Evolutionary conservation across 805 yeast genomes (phyloP).

Genomic region (Nakazawaea ernobii): DNA sequence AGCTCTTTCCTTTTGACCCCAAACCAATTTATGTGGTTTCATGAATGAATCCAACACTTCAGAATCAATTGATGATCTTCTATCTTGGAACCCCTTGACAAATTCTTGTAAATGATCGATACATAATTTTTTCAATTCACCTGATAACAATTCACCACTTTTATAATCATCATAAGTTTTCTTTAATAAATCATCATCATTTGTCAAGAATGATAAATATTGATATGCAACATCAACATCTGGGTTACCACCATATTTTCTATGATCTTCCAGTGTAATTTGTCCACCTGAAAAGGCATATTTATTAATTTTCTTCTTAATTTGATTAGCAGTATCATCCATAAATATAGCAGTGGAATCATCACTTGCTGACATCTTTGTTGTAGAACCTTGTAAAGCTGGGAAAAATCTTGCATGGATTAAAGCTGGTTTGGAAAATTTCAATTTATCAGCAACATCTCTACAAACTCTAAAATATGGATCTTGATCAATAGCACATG

Average conservation of each 20-base stretch:
- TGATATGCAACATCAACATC: constrained; percentile 95
- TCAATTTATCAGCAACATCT: constrained; percentile 93
- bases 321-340: constrained; percentile 91
- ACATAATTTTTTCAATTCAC: constrained; percentile 89
- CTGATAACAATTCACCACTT: constrained; percentile 79
- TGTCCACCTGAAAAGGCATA: constrained; percentile 96
- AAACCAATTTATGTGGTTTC: constrained; percentile 76
- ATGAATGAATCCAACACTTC: constrained; percentile 60
- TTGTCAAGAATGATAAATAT: constrained; percentile 81
- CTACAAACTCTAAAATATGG: constrained; percentile 97
- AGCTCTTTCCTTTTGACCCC: constrained; percentile 68
- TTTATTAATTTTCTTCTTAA: constrained; percentile 91
- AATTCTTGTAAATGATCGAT: constrained; percentile 74
- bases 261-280: constrained; percentile 83
- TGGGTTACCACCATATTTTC: constrained; percentile 86
- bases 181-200: constrained; percentile 77
- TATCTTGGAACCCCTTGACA: constrained; percentile 76
- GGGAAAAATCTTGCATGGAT: constrained; percentile 96
- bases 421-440: constrained; percentile 85
- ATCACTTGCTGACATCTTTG: constrained; percentile 96
- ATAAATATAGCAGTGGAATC: constrained; percentile 87
- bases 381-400: constrained; percentile 91
- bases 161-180: constrained; percentile 59
- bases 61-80: constrained; percentile 62
- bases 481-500: constrained; percentile 99